These are phyloP conservation scores for Cordyceps pruinosa DNA, from an alignment of 2,329 filamentous ascomycete species.

Conservation along the genomic window DNA sequence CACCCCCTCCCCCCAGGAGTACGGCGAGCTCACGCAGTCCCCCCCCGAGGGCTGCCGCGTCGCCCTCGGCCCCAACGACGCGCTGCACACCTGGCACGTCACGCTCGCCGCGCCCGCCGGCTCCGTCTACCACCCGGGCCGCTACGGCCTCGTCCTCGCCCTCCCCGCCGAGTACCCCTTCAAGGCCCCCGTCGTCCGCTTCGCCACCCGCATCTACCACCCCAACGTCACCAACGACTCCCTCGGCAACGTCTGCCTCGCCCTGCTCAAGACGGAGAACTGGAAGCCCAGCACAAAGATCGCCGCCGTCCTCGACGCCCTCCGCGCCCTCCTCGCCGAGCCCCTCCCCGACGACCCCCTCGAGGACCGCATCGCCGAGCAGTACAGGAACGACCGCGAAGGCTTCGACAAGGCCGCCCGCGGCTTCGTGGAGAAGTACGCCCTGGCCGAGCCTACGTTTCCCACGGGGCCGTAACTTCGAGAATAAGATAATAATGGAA, in stretches of 20 bases:
- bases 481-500: too few species aligned
- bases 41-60: conserved; percentile 43
- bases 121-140: conserved; percentile 54
- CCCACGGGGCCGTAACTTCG: conserved; percentile 17
- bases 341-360: conserved; percentile 87
- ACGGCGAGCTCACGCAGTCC: conserved; percentile 40
- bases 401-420: conserved; percentile 69
- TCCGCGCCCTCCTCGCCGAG: conserved; percentile 66
- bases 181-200: conserved; percentile 74
- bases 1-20: conserved; percentile 37
- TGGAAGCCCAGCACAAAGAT: conserved; percentile 89
- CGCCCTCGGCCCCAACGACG: conserved; percentile 36
- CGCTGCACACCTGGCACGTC: conserved; percentile 49
- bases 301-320: conserved; percentile 66
- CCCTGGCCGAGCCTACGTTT: conserved; percentile 39
- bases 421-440: conserved; percentile 69
- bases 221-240: conserved; percentile 88
- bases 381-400: conserved; percentile 62
- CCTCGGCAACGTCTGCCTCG: conserved; percentile 78
- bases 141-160: conserved; percentile 64
- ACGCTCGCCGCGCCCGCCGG: conserved; percentile 37
- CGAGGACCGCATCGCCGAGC: conserved; percentile 77
- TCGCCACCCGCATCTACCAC: conserved; percentile 89
- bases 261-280: conserved; percentile 73
- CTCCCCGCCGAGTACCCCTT: conserved; percentile 83